These are phyloP conservation scores for Candida qinlingensis DNA, from an alignment of 805 yeast species.

Conservation along the genomic window DNA sequence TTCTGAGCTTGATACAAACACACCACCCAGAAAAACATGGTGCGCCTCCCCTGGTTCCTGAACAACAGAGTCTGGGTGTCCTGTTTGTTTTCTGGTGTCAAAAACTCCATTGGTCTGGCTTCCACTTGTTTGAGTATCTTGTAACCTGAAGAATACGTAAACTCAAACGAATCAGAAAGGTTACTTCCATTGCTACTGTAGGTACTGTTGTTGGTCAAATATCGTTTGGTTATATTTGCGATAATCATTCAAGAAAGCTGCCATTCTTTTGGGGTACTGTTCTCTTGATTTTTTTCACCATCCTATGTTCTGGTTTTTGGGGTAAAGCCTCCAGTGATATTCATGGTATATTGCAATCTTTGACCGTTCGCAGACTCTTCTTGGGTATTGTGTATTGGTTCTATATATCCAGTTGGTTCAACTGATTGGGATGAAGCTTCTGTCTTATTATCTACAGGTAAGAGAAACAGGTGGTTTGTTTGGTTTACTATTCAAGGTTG, in stretches of 20 bases:
- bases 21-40: too few relatives aligned
- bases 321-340: conserved; percentile 43
- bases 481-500: conserved; percentile 90
- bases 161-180: conserved; percentile 73
- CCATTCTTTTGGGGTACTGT: conserved; percentile 75
- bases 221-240: conserved; percentile 74
- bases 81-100: conserved; percentile 86
- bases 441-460: conserved; percentile 68
- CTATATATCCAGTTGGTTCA: conserved; percentile 91
- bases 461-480: conserved; percentile 81
- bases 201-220: conserved; percentile 90
- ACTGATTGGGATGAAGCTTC: conserved; percentile 93
- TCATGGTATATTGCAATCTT: conserved; percentile 66
- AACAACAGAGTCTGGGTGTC: conserved; percentile 32
- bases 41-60: too few relatives aligned
- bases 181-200: conserved; percentile 82
- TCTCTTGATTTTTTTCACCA: conserved; percentile 70
- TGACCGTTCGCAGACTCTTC: conserved; percentile 81
- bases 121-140: conserved; percentile 60
- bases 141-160: conserved; percentile 57
- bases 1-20: too few relatives aligned
- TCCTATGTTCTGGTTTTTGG: conserved; percentile 84
- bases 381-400: conserved; percentile 91
- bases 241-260: conserved; percentile 70
- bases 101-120: conserved; percentile 77